Evolutionary conservation across 352 stramenopile species (phyloP), one percentile per base, ranked within the genome.

Genomic region (Phytopythium chamaehyphon): DNA sequence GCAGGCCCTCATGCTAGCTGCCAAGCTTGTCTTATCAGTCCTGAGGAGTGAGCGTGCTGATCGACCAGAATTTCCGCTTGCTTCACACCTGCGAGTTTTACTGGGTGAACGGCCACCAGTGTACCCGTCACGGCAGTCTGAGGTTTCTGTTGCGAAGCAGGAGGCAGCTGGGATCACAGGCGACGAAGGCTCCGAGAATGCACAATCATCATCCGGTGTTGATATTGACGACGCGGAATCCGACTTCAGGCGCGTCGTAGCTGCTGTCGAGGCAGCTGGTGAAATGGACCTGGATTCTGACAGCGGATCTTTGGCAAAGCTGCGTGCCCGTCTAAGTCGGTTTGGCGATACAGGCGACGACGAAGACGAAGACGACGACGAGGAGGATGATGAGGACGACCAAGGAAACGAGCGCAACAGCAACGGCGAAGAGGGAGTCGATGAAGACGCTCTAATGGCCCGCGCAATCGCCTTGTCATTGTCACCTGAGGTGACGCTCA

Each of bases 361-460:
- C 50, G 67, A 69, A 3, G 62, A 85, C 24, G 77, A 88, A 47
- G 67, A 69, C 19, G 76, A 88, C 46, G 50, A 75, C 6, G 73
- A 87, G 14, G 78, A 88, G 15, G 67, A 83, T 6, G 76, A 87
- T 0, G 69, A 83, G 36, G 61, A 76, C 40, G 59, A 75, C 22
- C 62, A 62, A 47, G 66, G 63, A 38, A 66, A 83, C 54, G 76
- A 71, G 33, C 66, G 64, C 18, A 66, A 66, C 7, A 83, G 65
- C 35, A 64, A 71, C 42, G 69, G 70, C 16, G 74, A 74, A 51
- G 81, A 90, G 74, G 81, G 76, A 6, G 78, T 91, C 22, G 84
- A 95, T 57, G 85, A 95, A 73, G 85, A 95, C 49, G 85, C 79
- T 12, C 56, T 95, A n/a, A 95, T 95, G 85, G 85, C 85, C 15